Percentiles rank a stretch among this genome's conserved stretches.
These are phyloP conservation scores for Nothophaeocryptopus gaeumannii DNA, from an alignment of 2,329 filamentous ascomycete genomes.

Conservation along the genomic window DNA sequence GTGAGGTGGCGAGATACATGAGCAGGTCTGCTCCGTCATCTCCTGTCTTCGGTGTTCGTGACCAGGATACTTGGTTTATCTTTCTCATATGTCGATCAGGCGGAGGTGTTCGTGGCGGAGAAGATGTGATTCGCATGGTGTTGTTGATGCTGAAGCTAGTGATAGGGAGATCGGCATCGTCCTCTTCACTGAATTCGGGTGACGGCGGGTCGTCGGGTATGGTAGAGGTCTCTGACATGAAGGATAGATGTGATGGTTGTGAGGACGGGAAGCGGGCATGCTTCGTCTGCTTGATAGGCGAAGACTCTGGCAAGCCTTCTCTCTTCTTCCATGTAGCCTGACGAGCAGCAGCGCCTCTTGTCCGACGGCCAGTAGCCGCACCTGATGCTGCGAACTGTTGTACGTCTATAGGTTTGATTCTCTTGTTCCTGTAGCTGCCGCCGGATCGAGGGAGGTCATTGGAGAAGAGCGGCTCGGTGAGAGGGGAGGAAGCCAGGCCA, in stretches of 20 bases:
- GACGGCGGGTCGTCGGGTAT: constrained; percentile 61
- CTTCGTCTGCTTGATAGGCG: constrained; percentile 74
- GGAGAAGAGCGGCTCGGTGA: constrained; percentile 80
- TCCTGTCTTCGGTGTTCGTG: constrained; percentile 57
- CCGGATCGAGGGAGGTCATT: constrained; percentile 73
- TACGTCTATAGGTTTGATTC: constrained; percentile 25
- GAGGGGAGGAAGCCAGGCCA: constrained; percentile 76
- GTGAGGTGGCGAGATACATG: constrained; percentile 87
- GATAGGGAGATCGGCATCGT: constrained; percentile 75
- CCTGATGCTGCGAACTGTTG: constrained; percentile 27
- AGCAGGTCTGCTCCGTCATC: constrained; percentile 82
- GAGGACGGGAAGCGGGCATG: constrained; percentile 69
- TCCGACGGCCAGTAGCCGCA: constrained; percentile 32
- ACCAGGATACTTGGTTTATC: constrained; percentile 40
- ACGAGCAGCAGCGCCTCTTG: constrained; percentile 29
- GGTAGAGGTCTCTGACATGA: constrained; percentile 69
- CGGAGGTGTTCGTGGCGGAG: constrained; percentile 79
- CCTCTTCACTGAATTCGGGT: constrained; percentile 68
- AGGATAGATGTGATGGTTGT: constrained; percentile 72
- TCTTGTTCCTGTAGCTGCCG: constrained; percentile 50
- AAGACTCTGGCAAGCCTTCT: constrained; percentile 78
- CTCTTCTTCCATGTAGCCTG: constrained; percentile 71
- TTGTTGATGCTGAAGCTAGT: constrained; percentile 65
- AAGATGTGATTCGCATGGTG: constrained; percentile 57
- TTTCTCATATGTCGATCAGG: constrained; percentile 43